phyloP scores from a whole-genome alignment of 169 alveolate genomes.

The Nephromyces sp. region DNA sequence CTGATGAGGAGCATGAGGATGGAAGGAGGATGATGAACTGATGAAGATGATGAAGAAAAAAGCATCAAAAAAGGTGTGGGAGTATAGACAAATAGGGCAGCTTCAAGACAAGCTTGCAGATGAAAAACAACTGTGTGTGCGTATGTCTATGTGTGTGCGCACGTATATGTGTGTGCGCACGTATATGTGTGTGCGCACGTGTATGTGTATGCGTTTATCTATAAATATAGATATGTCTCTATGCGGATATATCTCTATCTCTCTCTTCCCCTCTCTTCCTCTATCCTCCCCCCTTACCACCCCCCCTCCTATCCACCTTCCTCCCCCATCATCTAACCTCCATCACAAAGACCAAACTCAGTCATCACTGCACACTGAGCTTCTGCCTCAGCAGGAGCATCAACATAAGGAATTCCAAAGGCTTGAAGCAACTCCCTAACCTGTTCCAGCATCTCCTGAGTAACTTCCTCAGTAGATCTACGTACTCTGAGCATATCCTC shows the following conservation, averaged over 20 bases:
- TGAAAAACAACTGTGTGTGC: not conserved
- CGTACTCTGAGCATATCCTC: not conserved
- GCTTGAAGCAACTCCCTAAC: conserved; percentile 57
- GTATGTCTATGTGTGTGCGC: not conserved
- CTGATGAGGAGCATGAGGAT: not conserved
- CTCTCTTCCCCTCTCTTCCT: too few species aligned
- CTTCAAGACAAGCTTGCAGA: not conserved
- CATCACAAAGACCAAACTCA: not conserved
- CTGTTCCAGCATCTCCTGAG: conserved; percentile 12
- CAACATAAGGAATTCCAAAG: conserved; percentile 82
- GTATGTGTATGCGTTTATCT: not conserved
- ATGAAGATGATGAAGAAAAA: not conserved
- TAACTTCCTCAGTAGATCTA: not conserved
- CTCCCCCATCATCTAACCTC: conserved; percentile 2
- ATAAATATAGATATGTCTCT: not conserved
- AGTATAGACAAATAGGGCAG: not conserved
- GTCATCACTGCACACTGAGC: conserved; percentile 80
- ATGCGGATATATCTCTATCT: not conserved
- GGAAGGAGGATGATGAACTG: not conserved
- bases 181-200: too few species aligned
- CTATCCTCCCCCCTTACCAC: too few species aligned
- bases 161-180: not conserved
- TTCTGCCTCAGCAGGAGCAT: conserved; percentile 93
- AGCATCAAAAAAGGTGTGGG: not conserved
- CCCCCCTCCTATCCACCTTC: too few species aligned